phyloP scores from a whole-genome alignment of 169 alveolate species.

The Eimeria tenella region DNA sequence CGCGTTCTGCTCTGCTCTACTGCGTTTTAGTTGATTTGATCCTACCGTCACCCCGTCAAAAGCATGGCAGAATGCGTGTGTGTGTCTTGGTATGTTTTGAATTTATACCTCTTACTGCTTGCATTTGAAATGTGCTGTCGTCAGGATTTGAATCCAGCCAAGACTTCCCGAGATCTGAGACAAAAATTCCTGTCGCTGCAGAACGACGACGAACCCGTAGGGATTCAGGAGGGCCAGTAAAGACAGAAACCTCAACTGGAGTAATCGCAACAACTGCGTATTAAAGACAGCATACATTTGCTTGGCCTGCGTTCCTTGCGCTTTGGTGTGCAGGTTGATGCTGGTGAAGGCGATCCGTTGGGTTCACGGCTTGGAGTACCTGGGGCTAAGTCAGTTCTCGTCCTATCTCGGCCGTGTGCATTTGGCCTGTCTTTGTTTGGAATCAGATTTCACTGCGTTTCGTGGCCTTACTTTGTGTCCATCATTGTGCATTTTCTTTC shows the following conservation, averaged over 20 bases:
- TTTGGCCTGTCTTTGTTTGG: neutral
- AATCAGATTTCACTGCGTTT: neutral
- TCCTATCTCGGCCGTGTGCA: neutral
- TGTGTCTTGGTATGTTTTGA: no score
- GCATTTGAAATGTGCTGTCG: neutral
- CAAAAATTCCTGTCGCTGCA: conserved; percentile 49
- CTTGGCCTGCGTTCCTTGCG: no score
- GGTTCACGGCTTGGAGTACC: neutral
- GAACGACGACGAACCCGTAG: conserved; percentile 36
- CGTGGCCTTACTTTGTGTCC: no score
- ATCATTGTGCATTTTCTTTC: no score
- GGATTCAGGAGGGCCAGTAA: neutral
- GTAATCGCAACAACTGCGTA: neutral
- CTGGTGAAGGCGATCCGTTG: neutral
- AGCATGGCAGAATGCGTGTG: no score
- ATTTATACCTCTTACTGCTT: neutral
- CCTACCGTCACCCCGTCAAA: no score
- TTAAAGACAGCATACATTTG: no score
- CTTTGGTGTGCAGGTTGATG: neutral
- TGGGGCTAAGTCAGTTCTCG: neutral
- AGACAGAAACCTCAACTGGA: neutral
- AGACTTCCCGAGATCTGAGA: conserved; percentile 60
- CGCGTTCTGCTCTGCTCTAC: no score
- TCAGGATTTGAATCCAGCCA: conserved; percentile 50
- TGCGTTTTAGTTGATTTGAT: no score